Evolutionary conservation across 345 rosid species (phyloP).

Genomic region (Gynandropsis gynandra): DNA sequence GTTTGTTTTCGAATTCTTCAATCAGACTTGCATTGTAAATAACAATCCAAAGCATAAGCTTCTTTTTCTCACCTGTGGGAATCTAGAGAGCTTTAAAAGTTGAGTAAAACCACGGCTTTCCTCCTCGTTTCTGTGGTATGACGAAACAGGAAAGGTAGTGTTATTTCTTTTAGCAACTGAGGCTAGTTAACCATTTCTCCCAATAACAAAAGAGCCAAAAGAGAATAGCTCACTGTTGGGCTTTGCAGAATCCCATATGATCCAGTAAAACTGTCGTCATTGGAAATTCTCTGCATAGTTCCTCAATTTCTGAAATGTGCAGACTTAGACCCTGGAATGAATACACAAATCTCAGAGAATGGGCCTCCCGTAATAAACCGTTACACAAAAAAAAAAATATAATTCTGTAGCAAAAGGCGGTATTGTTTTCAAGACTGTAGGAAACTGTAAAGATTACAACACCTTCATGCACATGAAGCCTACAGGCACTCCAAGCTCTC

Average conservation of each 20-base stretch:
- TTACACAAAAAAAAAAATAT: too few relatives aligned
- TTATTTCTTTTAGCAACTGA: slow-evolving; percentile 7
- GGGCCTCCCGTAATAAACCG: background rate
- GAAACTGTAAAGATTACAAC: background rate
- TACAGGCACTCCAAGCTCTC: slow-evolving; percentile 83
- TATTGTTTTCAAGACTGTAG: background rate
- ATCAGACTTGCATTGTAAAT: slow-evolving; percentile 8
- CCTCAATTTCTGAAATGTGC: slow-evolving; percentile 71
- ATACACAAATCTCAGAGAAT: background rate
- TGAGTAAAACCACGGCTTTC: slow-evolving; percentile 47
- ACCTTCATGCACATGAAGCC: slow-evolving; percentile 98
- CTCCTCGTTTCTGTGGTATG: slow-evolving; percentile 55
- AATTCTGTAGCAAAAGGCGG: slow-evolving; percentile 11
- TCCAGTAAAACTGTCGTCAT: slow-evolving; percentile 66
- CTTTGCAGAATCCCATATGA: slow-evolving; percentile 90
- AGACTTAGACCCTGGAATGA: slow-evolving; percentile 67
- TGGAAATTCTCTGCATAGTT: slow-evolving; percentile 72
- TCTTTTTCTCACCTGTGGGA: slow-evolving; percentile 54
- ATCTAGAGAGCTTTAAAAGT: slow-evolving; percentile 69
- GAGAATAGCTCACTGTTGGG: slow-evolving; percentile 46
- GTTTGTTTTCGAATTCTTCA: slow-evolving; percentile 14
- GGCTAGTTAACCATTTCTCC: slow-evolving; percentile 10
- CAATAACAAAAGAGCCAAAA: background rate
- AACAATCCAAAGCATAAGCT: background rate
- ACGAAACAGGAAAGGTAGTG: slow-evolving; percentile 10